Evolutionary conservation across 768 basidiomycete genomes (phyloP), one percentile per base, ranked within the genome.

Genomic region (Leccinellum rugosiceps): DNA sequence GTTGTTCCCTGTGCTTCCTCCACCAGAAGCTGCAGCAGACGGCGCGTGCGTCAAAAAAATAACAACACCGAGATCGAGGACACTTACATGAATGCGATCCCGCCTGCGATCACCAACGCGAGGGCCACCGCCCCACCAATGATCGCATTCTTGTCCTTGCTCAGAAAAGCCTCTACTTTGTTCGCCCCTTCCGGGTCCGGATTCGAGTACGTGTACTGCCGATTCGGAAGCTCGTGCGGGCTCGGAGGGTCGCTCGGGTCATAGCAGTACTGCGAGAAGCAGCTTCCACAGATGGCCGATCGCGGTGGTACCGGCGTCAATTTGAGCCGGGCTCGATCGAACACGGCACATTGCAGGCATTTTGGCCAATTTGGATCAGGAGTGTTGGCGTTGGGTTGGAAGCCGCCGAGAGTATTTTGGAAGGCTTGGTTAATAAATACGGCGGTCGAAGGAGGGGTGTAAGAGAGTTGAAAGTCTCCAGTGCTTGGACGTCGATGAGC

Each of bases 401-500:
- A 88, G 14, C 88, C 88, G 17, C 78, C 79, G 43, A 83, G 74
- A 21, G 76, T 78, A 63, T 83, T 85, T 21, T 63, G 60, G 60
- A 80, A 78, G 0, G 82, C 85, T 66, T 88, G 86, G 62, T 85
- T 77, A 49, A 92, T 73, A 69, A 89, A 84, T 5, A 83, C 65
- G 35, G 70, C 72, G 3, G 80, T 81, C 58, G 87, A 82, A 25
- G 78, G 73, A 19, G 72, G 70, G 15, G 79, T 77, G 66, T 90
- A 93, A 19, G 76, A 71, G n/a, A 90, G 74, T 63, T 79, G 75
- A 66, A 85, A 83, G 25, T 87, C 84, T 11, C 62, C 72, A 7
- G 84, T 78, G 61, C 86, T 88, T 48, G 23, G 47, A 43, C 19
- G 7, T 35, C 31, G 13, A 13, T 26, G 51, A 31, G 21, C 8